Base-by-base conservation (phyloP, 2,329 filamentous ascomycete genomes). In the Trichoderma atrobrunneum region DNA sequence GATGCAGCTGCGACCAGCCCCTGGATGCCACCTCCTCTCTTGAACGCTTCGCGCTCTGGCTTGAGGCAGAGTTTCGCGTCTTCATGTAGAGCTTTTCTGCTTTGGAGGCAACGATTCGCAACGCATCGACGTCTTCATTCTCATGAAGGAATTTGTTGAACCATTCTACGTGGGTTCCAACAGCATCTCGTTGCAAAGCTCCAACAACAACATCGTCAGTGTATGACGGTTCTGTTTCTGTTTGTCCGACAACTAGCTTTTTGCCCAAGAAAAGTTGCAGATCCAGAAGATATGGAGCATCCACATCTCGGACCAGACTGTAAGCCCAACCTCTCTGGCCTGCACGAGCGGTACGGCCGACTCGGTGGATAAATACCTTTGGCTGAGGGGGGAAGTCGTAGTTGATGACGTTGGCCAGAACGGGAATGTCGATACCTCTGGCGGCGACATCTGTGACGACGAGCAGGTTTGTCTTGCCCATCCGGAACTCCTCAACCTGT, bases 371-470 rank as follows among this genome's bases (percentile, higher is more conserved):
- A 78, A 97, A 99, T 56, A 99, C 91, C 83, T 99, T 99, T 24
- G 96, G 94, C 78, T 98, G 96, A 2, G 95, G 93, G 3, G 96
- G 95, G 75, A 99, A 99, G 79, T 98, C 95, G 82, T 97, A 99
- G 85, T 99, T 98, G 85, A 99, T 95, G 72, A 99, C 96, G 79
- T 99, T 98, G 71, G 94, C 95, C 43, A 99, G 87, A 61, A 98
- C 89, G 0, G 96, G 96, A 76, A 99, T 97, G 89, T 99, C 96
- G 74, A 99, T 97, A 89, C 96, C 95, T 86, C 96, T 89, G 26
- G 96, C 96, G 16, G 96, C 96, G 69, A 99, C 94, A 80, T 99
- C 96, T 1, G 96, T 99, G 59, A 98, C 95, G 3, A 99, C 95
- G 10, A 99, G 84, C 62, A 99, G 94, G 76, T 97, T 95, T 0